Base-by-base conservation (phyloP, 495 filamentous ascomycete species). In the Penicillium taxi region DNA sequence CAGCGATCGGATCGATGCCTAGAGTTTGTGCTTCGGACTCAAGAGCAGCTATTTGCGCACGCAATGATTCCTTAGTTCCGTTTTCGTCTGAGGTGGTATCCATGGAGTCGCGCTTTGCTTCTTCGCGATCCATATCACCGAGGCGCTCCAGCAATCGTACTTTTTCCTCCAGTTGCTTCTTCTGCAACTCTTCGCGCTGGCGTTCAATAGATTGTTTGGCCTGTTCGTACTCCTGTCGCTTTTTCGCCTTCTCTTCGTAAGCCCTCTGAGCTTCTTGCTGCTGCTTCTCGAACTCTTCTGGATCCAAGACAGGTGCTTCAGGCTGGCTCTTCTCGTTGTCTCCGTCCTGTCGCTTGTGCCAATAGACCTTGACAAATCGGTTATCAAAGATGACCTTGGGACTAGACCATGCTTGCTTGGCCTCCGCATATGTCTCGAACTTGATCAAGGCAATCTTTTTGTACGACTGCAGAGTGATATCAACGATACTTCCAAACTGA, bases 361-460 rank as follows among this genome's bases (percentile, higher is more conserved):
- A 98, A 51, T 88, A 98, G 4, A 98, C 87, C 55, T 95, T 98
- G 28, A 98, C 91, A 49, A 98, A 98, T 13, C 91, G 74, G 45
- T 98, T 98, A 44, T 95, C 87, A 49, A 98, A 98, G 32, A 98
- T 86, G 31, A 86, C 84, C 53, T 93, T 94, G 0, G 91, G 91
- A 26, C 86, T 94, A 11, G 80, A 78, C 63, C 87, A 96, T 2
- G 91, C 91, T 12, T 77, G 73, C 44, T 82, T 79, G 11, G 91
- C 91, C 26, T 80, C 66, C 9, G 69, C 70, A 67, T 82, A 86
- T 33, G 68, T 73, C 24, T 78, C 76, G 33, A 75, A 96, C 43
- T 84, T 91, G 47, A 98, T 75, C 27, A 90, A 66, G 7, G 91
- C 90, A 8, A 95, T 58, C 28, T 76, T 72, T 48, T 84, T 87